A percentile compares a stretch with the other conserved stretches of the same genome.
phyloP scores from a whole-genome alignment of 148 eudicot species.

The Drosera capensis region DNA sequence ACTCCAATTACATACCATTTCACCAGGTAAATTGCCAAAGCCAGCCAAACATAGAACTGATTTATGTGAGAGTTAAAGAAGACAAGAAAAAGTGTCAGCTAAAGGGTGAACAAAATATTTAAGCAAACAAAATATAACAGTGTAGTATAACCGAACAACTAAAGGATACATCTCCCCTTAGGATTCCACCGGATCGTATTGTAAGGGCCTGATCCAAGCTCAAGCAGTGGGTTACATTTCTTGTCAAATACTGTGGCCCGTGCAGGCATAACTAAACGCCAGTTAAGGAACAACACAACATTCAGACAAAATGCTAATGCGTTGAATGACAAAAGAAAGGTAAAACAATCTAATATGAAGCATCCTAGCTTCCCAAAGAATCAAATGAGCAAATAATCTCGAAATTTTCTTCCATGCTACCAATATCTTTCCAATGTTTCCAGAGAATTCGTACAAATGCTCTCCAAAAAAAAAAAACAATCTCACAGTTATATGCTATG shows the following conservation, averaged over 20 bases:
- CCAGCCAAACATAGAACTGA: constrained; percentile 96
- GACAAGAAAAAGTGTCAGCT: no score
- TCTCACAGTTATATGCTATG: no score
- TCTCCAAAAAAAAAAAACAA: no score
- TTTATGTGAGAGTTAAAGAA: constrained; percentile 31
- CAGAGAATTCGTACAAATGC: no score
- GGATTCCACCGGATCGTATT: constrained; percentile 97
- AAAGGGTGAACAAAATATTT: background rate
- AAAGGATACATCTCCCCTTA: constrained; percentile 92
- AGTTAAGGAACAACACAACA: constrained; percentile 39
- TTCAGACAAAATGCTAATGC: background rate
- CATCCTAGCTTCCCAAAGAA: no score
- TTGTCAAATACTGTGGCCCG: constrained; percentile 81
- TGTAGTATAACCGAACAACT: background rate
- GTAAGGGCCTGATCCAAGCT: constrained; percentile 94
- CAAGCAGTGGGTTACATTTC: constrained; percentile 85
- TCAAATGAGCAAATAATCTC: no score
- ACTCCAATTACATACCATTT: constrained; percentile 95
- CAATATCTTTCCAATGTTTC: no score
- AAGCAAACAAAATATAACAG: constrained; percentile 1
- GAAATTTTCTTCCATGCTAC: no score
- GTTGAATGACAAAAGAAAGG: no score
- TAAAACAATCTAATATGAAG: no score
- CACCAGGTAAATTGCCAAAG: constrained; percentile 95
- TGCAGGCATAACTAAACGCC: constrained; percentile 82